phyloP scores from a whole-genome alignment of 805 yeast genomes.

The Metschnikowia kunwiensis region DNA sequence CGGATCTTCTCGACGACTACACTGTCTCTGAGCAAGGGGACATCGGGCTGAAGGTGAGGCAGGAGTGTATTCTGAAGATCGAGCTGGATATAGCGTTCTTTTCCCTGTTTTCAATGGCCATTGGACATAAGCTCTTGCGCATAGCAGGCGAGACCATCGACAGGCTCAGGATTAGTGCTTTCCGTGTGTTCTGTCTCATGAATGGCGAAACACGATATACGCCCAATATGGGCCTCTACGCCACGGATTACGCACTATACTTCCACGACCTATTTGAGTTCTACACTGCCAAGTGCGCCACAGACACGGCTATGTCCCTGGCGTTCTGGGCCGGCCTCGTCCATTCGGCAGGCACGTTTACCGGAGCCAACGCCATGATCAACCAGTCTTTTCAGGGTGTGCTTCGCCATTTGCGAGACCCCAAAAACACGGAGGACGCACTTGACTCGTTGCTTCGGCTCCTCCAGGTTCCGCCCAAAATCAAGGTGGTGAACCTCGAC shows the following conservation, averaged over 20 bases:
- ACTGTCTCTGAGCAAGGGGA: conserved; percentile 82
- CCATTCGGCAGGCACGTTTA: conserved; percentile 54
- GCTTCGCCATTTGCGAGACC: conserved; percentile 6
- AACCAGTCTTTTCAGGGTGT: conserved; percentile 38
- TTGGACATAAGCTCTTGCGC: conserved; percentile 43
- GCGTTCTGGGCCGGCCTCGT: conserved; percentile 54
- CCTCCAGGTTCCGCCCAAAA: conserved; percentile 17
- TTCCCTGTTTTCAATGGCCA: background rate
- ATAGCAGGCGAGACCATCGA: conserved; percentile 64
- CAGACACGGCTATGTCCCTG: conserved; percentile 2
- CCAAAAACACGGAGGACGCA: background rate
- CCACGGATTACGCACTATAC: conserved; percentile 12
- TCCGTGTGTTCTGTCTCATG: conserved; percentile 32
- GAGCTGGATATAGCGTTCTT: conserved; percentile 19
- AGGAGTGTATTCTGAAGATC: conserved; percentile 45
- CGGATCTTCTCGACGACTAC: conserved; percentile 65
- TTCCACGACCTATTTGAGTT: conserved; percentile 24
- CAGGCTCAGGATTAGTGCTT: conserved; percentile 45
- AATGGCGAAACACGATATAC: conserved; percentile 2
- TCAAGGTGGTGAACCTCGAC: conserved; percentile 10
- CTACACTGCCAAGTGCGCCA: conserved; percentile 8
- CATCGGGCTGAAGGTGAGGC: conserved; percentile 77
- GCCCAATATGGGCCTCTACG: background rate
- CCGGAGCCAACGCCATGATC: conserved; percentile 46
- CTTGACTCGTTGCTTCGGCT: conserved; percentile 20